phyloP scores from a whole-genome alignment of 1,284 basidiomycete genomes.

The Lentinula novae-zelandiae region DNA sequence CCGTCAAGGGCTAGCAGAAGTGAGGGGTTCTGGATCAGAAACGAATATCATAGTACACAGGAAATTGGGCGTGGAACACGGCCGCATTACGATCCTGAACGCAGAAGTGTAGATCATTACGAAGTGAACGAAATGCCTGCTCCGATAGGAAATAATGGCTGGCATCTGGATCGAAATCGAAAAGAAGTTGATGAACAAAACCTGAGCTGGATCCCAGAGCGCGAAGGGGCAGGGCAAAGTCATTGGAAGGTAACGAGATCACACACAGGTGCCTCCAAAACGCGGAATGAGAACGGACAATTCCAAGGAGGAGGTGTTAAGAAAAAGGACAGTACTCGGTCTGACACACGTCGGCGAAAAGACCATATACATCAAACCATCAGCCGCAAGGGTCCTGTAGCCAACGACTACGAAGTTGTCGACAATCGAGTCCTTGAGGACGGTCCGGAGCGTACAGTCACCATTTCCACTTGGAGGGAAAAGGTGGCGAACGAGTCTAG shows the following conservation, averaged over 20 bases:
- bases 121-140: not conserved
- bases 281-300: not conserved
- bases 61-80: not conserved
- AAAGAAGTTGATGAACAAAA: not conserved
- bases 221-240: not conserved
- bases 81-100: not conserved
- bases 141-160: not conserved
- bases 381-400: conserved; percentile 22
- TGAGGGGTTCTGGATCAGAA: conserved; percentile 7
- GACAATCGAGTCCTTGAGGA: conserved; percentile 39
- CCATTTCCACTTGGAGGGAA: conserved; percentile 49
- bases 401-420: conserved; percentile 32
- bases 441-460: conserved; percentile 43
- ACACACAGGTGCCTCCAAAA: not conserved
- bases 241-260: not conserved
- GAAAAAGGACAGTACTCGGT: not conserved
- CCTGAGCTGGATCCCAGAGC: not conserved
- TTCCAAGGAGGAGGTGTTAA: not conserved
- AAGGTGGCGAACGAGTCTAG: conserved; percentile 37
- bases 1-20: not conserved
- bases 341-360: not conserved
- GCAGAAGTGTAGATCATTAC: not conserved
- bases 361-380: not conserved
- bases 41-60: conserved; percentile 22
- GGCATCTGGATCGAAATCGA: not conserved